Evolutionary conservation across 1,284 basidiomycete genomes (phyloP), one percentile per base, ranked within the genome.

Genomic region (Earliella scabrosa): DNA sequence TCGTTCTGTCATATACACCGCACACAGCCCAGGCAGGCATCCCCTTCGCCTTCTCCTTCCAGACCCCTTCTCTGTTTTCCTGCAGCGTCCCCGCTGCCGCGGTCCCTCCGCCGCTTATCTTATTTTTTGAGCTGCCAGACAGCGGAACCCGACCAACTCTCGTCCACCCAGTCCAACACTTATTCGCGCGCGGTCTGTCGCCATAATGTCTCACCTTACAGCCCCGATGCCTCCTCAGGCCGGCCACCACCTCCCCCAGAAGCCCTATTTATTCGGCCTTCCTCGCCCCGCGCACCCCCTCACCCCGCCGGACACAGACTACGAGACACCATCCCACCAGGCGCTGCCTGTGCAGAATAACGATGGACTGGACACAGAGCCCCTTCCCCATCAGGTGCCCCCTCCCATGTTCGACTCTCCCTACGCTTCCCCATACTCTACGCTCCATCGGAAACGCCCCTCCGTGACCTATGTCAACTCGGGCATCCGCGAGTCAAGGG

Each of bases 391-490:
- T 51, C 58, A 60, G 13, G 34, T 59, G 20, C 27, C 39, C 32
- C 43, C 50, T 40, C 51, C 58, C 18, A 20, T 50, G 50, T 45
- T 47, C 38, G 54, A 58, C 39, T 52, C 61, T 6, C 46, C 60
- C 21, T 54, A 59, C 44, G 49, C 60, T 23, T 49, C 55, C 14
- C 52, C 75, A 45, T 79, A 75, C 29, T 38, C 38, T 21, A 50
- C 46, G 44, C 47, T 59, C 4, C 71, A 77, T 60, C 78, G 79
- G 35, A 79, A 73, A 63, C 72, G 73, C 3, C 78, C 85, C 11
- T 77, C 82, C 0, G 74, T 90, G 23, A 72, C 80, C 8, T 90
- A 90, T 68, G 77, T 84, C 57, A 77, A 73, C 58, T 78, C 85
- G 14, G 74, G 75, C 32, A 66, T 80, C 34, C 75, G 81, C 8